phyloP scores from a whole-genome alignment of 116 monocot genomes.

The Iris pallida region DNA sequence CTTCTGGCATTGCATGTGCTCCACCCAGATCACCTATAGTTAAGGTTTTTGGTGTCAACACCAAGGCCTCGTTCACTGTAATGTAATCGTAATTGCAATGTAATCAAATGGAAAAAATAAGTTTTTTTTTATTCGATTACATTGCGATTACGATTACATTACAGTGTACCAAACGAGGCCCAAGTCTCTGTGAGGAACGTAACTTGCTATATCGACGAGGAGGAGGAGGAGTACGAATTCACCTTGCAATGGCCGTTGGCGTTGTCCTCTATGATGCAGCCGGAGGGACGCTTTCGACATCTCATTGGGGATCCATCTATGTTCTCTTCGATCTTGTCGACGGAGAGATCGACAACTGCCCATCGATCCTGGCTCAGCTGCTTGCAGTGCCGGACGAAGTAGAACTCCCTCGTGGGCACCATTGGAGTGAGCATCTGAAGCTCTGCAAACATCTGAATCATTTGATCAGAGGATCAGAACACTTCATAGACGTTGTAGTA shows the following conservation, averaged over 20 bases:
- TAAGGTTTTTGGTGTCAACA: background rate
- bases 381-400: constrained; percentile 50
- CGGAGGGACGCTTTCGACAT: constrained; percentile 54
- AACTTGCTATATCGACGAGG: background rate
- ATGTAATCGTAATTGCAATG: background rate
- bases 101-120: background rate
- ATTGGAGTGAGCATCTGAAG: constrained; percentile 61
- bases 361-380: constrained; percentile 40
- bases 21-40: constrained; percentile 61
- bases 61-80: too few relatives aligned
- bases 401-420: constrained; percentile 55
- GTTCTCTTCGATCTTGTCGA: constrained; percentile 39
- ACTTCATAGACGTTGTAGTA: background rate
- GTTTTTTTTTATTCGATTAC: too few relatives aligned
- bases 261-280: constrained; percentile 71
- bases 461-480: background rate
- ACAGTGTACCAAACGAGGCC: too few relatives aligned
- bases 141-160: too few relatives aligned
- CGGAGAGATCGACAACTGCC: constrained; percentile 56
- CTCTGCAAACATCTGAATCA: constrained; percentile 57
- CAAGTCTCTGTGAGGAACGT: too few relatives aligned
- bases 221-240: background rate
- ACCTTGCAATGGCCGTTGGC: constrained; percentile 69
- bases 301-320: constrained; percentile 25
- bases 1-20: constrained; percentile 53